Evolutionary conservation across 2,329 filamentous ascomycete species (phyloP).

Genomic region (Fusarium sp.): DNA sequence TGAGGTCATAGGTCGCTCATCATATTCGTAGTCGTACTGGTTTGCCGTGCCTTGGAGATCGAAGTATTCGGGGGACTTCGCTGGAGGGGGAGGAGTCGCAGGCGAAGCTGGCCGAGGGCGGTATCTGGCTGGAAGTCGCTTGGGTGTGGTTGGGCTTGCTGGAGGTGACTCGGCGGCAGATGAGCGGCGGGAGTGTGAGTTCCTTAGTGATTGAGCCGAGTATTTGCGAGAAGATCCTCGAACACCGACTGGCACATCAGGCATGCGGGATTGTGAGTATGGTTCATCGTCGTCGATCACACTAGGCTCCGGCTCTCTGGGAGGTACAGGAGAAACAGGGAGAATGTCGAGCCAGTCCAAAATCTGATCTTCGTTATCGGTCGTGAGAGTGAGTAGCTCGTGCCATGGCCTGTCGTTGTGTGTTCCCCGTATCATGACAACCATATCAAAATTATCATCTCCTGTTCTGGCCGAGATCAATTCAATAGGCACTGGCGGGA

Average conservation of each 20-base stretch:
- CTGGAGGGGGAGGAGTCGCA: constrained; percentile 41
- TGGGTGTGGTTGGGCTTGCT: constrained; percentile 51
- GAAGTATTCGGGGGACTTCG: constrained; percentile 38
- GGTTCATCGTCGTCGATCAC: constrained; percentile 47
- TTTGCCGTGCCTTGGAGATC: constrained; percentile 54
- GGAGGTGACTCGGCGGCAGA: constrained; percentile 39
- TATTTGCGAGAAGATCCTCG: constrained; percentile 43
- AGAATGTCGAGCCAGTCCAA: constrained; percentile 90
- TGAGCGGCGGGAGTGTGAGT: constrained; percentile 35
- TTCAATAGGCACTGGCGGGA: constrained; percentile 82
- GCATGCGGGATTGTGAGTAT: constrained; percentile 28
- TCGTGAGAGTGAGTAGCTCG: constrained; percentile 81
- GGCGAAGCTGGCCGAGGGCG: constrained; percentile 41
- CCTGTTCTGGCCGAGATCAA: constrained; percentile 84
- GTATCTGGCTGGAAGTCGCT: constrained; percentile 43
- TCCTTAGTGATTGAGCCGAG: constrained; percentile 41
- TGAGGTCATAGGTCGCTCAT: constrained; percentile 46
- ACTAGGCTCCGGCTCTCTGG: constrained; percentile 52
- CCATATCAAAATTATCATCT: constrained; percentile 74
- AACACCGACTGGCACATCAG: constrained; percentile 50
- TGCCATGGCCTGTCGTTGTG: constrained; percentile 78
- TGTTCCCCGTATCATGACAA: constrained; percentile 86
- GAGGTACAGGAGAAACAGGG: constrained; percentile 62
- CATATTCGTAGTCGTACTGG: constrained; percentile 46
- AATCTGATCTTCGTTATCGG: constrained; percentile 80